phyloP scores from a whole-genome alignment of 2,329 filamentous ascomycete genomes.

The Diplodia seriata region DNA sequence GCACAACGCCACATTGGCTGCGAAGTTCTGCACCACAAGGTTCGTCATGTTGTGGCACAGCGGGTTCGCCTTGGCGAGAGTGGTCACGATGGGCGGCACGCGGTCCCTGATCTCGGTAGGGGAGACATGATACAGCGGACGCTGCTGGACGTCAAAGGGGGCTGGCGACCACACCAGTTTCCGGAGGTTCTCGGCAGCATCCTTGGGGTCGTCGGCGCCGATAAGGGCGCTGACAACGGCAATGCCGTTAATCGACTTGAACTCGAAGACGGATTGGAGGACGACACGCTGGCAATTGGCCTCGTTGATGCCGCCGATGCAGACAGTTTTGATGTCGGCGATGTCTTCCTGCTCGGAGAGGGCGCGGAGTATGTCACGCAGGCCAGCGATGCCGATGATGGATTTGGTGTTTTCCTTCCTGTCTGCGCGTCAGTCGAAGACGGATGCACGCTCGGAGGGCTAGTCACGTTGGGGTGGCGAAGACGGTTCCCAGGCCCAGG shows the following conservation, averaged over 20 bases:
- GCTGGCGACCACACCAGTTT: constrained; percentile 57
- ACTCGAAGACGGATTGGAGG: constrained; percentile 66
- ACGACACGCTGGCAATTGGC: constrained; percentile 77
- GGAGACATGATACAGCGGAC: constrained; percentile 26
- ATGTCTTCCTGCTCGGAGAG: constrained; percentile 57
- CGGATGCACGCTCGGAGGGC: background rate
- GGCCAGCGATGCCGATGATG: constrained; percentile 76
- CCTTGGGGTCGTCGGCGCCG: constrained; percentile 70
- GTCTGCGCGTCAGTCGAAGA: constrained; percentile 27
- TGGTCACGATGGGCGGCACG: constrained; percentile 58
- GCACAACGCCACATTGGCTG: constrained; percentile 85
- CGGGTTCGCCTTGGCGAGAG: constrained; percentile 69
- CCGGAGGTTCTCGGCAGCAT: constrained; percentile 66
- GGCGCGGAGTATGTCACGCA: constrained; percentile 68
- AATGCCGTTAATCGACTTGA: constrained; percentile 75
- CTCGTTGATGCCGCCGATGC: constrained; percentile 87
- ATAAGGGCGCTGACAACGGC: constrained; percentile 92
- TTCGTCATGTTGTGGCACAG: constrained; percentile 98
- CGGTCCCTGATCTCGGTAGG: constrained; percentile 35
- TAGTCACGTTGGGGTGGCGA: constrained; percentile 75
- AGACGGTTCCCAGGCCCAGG: constrained; percentile 88
- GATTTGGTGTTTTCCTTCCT: constrained; percentile 87
- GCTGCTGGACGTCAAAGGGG: constrained; percentile 36
- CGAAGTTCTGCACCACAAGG: constrained; percentile 91
- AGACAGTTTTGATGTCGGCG: constrained; percentile 63